Evolutionary conservation across 148 eudicot species (phyloP).

Genomic region (Hydrangea macrophylla): DNA sequence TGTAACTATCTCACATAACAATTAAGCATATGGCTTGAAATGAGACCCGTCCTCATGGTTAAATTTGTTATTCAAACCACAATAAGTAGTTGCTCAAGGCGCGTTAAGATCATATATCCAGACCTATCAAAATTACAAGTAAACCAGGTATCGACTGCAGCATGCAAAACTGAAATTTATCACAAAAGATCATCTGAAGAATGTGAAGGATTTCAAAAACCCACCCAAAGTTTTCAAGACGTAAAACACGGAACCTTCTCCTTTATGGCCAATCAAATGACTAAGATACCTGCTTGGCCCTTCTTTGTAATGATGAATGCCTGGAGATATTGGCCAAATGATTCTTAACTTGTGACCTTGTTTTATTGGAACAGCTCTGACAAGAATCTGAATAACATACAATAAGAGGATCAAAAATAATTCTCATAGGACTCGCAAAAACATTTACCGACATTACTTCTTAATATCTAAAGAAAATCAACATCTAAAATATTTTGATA

Average conservation of each 20-base stretch:
- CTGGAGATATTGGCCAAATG: conserved; percentile 82
- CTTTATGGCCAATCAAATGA: conserved; percentile 99
- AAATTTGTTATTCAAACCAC: too few species aligned
- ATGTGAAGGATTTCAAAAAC: conserved; percentile 36
- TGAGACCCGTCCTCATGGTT: too few species aligned
- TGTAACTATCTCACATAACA: too few species aligned
- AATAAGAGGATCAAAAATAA: conserved; percentile 7
- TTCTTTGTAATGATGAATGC: conserved; percentile 72
- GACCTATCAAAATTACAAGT: too few species aligned
- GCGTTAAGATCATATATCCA: too few species aligned
- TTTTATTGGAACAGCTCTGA: conserved; percentile 83
- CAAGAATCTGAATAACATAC: conserved; percentile 65
- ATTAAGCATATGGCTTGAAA: too few species aligned
- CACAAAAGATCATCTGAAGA: not conserved
- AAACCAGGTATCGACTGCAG: too few species aligned
- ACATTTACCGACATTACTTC: not conserved
- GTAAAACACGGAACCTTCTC: conserved; percentile 97
- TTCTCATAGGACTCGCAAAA: not conserved
- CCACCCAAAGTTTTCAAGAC: conserved; percentile 88
- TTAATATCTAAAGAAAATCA: not conserved
- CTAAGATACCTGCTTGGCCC: conserved; percentile 93
- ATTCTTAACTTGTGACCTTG: conserved; percentile 78
- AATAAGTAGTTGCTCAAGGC: too few species aligned
- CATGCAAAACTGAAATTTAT: not conserved
- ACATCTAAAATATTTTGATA: conserved; percentile 1